These are phyloP conservation scores for Boletus rufocinnamomeus DNA, from an alignment of 768 basidiomycete species.

Conservation along the genomic window DNA sequence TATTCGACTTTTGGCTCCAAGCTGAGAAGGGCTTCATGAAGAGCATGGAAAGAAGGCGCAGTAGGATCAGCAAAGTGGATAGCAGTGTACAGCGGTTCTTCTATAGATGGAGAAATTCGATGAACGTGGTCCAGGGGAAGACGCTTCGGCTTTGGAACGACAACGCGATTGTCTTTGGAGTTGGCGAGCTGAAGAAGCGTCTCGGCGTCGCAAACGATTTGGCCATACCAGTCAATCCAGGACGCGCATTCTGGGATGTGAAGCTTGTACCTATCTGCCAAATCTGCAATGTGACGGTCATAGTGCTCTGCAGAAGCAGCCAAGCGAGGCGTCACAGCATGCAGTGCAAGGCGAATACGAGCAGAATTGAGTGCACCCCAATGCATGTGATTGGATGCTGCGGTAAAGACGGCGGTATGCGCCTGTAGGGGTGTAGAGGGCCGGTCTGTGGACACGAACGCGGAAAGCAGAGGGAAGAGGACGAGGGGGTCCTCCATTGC, in stretches of 20 bases:
- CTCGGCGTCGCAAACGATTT: slow-evolving; percentile 67
- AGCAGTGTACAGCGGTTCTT: slow-evolving; percentile 59
- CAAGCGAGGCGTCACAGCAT: slow-evolving; percentile 76
- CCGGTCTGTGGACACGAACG: slow-evolving; percentile 54
- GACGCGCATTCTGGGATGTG: slow-evolving; percentile 49
- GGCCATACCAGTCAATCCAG: slow-evolving; percentile 87
- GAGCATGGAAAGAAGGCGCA: slow-evolving; percentile 65
- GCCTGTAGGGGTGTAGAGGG: slow-evolving; percentile 46
- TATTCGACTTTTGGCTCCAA: slow-evolving; percentile 61
- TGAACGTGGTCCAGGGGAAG: slow-evolving; percentile 81
- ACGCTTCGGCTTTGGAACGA: slow-evolving; percentile 35
- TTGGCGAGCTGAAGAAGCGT: slow-evolving; percentile 55
- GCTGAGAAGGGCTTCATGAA: slow-evolving; percentile 67
- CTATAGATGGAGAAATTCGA: slow-evolving; percentile 48
- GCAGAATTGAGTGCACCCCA: slow-evolving; percentile 54
- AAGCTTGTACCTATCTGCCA: slow-evolving; percentile 30
- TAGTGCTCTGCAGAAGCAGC: slow-evolving; percentile 85
- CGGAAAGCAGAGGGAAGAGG: slow-evolving; percentile 73
- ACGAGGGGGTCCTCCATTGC: slow-evolving; percentile 66
- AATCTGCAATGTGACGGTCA: slow-evolving; percentile 36
- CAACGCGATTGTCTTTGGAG: slow-evolving; percentile 43
- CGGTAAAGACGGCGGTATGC: slow-evolving; percentile 42
- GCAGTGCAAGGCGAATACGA: slow-evolving; percentile 73
- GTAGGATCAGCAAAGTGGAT: slow-evolving; percentile 75
- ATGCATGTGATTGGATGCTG: slow-evolving; percentile 47